These are phyloP conservation scores for Parmelia sp. DNA, from an alignment of 495 filamentous ascomycete genomes.

Conservation along the genomic window DNA sequence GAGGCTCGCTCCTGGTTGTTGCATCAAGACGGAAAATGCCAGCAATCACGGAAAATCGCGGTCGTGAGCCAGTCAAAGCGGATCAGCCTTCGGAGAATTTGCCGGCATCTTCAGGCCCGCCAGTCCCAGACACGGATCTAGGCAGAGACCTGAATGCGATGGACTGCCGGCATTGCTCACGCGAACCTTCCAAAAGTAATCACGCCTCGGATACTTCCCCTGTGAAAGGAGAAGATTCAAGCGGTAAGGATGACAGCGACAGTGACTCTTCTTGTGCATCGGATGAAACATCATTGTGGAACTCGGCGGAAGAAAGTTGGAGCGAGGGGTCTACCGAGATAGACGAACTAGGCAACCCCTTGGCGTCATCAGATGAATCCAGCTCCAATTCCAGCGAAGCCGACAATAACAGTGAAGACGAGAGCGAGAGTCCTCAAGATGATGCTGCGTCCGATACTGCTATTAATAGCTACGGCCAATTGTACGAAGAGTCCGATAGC, in stretches of 20 bases:
- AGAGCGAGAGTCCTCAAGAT: background rate
- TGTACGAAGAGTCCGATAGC: slow-evolving; percentile 3
- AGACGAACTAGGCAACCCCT: slow-evolving; percentile 1
- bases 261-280: background rate
- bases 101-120: background rate
- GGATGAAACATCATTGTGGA: slow-evolving; percentile 5
- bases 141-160: background rate
- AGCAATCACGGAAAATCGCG: background rate
- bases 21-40: slow-evolving; percentile 3
- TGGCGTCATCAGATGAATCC: slow-evolving; percentile 2
- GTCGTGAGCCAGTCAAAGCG: background rate
- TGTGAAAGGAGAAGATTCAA: background rate
- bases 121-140: background rate
- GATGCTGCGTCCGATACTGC: slow-evolving; percentile 4
- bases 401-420: background rate
- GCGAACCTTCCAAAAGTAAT: background rate
- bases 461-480: slow-evolving; percentile 2
- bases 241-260: background rate
- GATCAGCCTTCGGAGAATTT: background rate
- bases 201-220: background rate
- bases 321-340: slow-evolving; percentile 13
- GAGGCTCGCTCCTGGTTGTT: slow-evolving; percentile 4
- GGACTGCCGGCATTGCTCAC: background rate
- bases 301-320: slow-evolving; percentile 17
- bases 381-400: background rate